phyloP scores from a whole-genome alignment of 768 basidiomycete genomes.

The Phanerochaete sordida region DNA sequence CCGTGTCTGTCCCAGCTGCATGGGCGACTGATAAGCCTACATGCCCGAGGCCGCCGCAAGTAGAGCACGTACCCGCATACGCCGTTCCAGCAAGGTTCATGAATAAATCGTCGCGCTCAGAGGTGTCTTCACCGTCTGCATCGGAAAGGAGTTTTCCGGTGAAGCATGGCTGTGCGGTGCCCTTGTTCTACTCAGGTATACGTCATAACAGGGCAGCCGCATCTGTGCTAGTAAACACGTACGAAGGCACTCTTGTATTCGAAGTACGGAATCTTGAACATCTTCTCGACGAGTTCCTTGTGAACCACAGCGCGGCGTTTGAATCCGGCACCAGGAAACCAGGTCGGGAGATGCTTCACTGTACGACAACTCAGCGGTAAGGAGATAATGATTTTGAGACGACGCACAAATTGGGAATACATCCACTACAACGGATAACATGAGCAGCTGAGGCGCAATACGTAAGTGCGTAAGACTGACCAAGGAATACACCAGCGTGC shows the following conservation, averaged over 20 bases:
- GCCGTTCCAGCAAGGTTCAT: slow-evolving; percentile 7
- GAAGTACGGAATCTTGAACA: slow-evolving; percentile 15
- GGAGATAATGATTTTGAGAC: background rate
- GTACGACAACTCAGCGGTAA: background rate
- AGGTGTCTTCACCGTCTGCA: background rate
- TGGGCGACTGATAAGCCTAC: background rate
- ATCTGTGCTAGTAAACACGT: too few relatives aligned
- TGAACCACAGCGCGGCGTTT: slow-evolving; percentile 8
- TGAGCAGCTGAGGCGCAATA: too few relatives aligned
- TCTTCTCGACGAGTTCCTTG: background rate
- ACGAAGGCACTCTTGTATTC: background rate
- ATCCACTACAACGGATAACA: background rate
- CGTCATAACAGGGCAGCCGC: slow-evolving; percentile 25
- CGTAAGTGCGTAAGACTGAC: too few relatives aligned
- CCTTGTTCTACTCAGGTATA: slow-evolving; percentile 56
- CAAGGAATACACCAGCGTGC: background rate
- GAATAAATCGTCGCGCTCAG: background rate
- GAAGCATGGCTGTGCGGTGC: slow-evolving; percentile 33
- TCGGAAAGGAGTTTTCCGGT: background rate
- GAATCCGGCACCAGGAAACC: slow-evolving; percentile 22
- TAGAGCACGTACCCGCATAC: slow-evolving; percentile 22
- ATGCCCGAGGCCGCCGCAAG: background rate
- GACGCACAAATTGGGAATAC: background rate
- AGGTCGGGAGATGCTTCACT: slow-evolving; percentile 21
- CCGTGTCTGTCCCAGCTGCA: background rate